A percentile compares a stretch with the other conserved stretches of the same genome.
Conservation (phyloP, 2,329 filamentous ascomycete genomes). For the Thyridium curvatum region DNA sequence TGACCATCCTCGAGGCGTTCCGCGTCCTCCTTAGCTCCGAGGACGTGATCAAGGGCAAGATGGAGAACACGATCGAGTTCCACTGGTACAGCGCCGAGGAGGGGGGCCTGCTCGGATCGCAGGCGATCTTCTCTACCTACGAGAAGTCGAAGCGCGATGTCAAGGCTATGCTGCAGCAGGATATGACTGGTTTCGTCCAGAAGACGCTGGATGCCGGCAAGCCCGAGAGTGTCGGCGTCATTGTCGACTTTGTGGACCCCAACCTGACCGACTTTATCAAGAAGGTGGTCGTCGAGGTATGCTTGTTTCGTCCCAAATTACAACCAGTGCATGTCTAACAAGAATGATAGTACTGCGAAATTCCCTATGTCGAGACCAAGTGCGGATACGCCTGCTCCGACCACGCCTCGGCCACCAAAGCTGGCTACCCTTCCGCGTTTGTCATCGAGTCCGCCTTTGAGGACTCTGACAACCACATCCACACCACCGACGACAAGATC, state of each 20-base stretch:
- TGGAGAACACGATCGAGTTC: slow-evolving; percentile 85
- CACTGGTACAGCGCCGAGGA: slow-evolving; percentile 95
- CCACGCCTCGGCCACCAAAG: slow-evolving; percentile 60
- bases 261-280: slow-evolving; percentile 87
- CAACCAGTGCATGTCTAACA: no score
- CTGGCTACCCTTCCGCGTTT: slow-evolving; percentile 59
- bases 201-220: slow-evolving; percentile 76
- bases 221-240: slow-evolving; percentile 82
- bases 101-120: slow-evolving; percentile 78
- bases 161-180: slow-evolving; percentile 96
- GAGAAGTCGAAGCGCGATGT: slow-evolving; percentile 66
- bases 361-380: slow-evolving; percentile 45
- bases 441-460: slow-evolving; percentile 57
- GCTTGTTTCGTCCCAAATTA: no score
- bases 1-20: slow-evolving; percentile 90
- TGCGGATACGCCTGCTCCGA: slow-evolving; percentile 60
- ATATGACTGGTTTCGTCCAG: slow-evolving; percentile 90
- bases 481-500: slow-evolving; percentile 66
- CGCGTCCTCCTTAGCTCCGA: slow-evolving; percentile 71
- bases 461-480: slow-evolving; percentile 62
- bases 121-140: slow-evolving; percentile 82
- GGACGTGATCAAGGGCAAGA: slow-evolving; percentile 63
- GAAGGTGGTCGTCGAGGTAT: slow-evolving; percentile 65
- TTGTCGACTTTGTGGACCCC: slow-evolving; percentile 83
- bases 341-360: slow-evolving; percentile 69